These are phyloP conservation scores for Candida glucosophila DNA, from an alignment of 1,139 yeast genomes.

Conservation along the genomic window DNA sequence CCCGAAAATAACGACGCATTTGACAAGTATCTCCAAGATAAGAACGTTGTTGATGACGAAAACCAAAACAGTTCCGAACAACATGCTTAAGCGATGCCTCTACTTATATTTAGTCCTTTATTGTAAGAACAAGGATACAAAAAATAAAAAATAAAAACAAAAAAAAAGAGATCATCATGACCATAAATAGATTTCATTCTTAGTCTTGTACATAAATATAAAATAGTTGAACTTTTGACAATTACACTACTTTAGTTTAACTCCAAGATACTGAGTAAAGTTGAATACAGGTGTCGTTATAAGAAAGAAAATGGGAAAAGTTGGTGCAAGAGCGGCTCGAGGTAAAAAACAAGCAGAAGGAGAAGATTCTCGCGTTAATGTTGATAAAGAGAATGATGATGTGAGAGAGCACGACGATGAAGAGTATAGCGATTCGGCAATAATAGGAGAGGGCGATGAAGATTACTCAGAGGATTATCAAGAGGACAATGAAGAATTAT, in stretches of 20 bases:
- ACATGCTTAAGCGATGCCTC: no score
- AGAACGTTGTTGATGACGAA: constrained; percentile 28
- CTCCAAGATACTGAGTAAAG: no score
- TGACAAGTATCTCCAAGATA: constrained; percentile 63
- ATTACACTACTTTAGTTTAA: no score
- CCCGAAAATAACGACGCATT: constrained; percentile 88
- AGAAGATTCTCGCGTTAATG: constrained; percentile 42
- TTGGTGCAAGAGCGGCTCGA: no score
- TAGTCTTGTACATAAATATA: constrained; percentile 1
- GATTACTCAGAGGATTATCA: constrained; percentile 45
- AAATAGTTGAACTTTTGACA: no score
- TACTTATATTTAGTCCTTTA: no score
- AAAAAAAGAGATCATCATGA: no score
- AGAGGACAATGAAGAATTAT: constrained; percentile 9
- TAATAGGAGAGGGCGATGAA: constrained; percentile 8
- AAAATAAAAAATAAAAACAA: constrained; percentile 4
- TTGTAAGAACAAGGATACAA: constrained; percentile 17
- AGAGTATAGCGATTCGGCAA: constrained; percentile 9
- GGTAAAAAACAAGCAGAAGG: no score
- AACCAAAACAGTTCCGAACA: no score
- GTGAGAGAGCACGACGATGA: constrained; percentile 13
- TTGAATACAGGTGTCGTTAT: no score
- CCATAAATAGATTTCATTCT: not conserved
- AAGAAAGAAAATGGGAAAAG: no score
- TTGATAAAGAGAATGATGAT: constrained; percentile 16